Evolutionary conservation across 768 basidiomycete genomes (phyloP).

Genomic region (Tylopilus intermedius): DNA sequence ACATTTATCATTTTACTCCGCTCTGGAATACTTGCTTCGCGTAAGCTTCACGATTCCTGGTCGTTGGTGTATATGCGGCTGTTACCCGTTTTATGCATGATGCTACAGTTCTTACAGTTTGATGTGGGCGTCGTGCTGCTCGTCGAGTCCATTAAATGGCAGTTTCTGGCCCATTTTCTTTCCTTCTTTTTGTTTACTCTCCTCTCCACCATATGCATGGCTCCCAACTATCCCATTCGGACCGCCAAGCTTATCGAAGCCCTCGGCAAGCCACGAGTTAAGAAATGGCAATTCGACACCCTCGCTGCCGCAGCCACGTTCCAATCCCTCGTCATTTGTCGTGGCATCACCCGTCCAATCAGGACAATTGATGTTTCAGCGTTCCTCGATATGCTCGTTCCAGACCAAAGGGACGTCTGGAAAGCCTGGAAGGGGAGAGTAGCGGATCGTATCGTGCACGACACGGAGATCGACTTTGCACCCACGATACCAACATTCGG

Average conservation of each 20-base stretch:
- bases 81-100: too few species aligned
- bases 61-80: too few species aligned
- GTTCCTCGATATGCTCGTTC: not conserved
- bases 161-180: too few species aligned
- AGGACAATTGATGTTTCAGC: not conserved
- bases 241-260: not conserved
- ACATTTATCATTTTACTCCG: too few species aligned
- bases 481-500: too few species aligned
- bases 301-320: not conserved
- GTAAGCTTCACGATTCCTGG: too few species aligned
- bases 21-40: too few species aligned
- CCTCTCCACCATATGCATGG: too few species aligned
- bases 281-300: not conserved
- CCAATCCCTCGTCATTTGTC: not conserved
- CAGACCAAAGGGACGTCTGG: not conserved
- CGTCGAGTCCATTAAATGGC: too few species aligned
- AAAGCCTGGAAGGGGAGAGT: not conserved
- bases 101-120: too few species aligned
- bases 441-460: not conserved
- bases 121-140: too few species aligned
- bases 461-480: not conserved
- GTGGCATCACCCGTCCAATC: not conserved
- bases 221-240: not conserved
- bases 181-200: too few species aligned
- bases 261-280: not conserved